phyloP scores from a whole-genome alignment of 495 filamentous ascomycete species.

The Podospora australis region DNA sequence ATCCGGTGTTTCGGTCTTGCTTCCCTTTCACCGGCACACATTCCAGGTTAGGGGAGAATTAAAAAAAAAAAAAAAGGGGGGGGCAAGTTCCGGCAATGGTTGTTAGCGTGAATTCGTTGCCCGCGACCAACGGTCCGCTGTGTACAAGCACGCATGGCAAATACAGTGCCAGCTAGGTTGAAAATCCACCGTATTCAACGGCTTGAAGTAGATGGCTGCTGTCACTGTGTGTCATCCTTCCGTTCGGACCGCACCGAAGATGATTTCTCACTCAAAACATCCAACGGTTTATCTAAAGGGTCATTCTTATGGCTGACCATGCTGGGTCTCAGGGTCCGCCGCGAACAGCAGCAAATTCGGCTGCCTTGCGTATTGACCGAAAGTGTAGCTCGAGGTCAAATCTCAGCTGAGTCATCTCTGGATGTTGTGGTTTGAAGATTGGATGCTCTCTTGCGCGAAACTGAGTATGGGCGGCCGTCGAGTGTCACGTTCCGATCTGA shows the following conservation, averaged over 20 bases:
- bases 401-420: constrained; percentile 15
- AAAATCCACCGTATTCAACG: background rate
- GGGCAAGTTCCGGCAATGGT: too few relatives aligned
- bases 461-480: background rate
- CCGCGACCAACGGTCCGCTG: too few relatives aligned
- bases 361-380: background rate
- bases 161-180: background rate
- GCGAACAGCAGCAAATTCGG: too few relatives aligned
- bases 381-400: constrained; percentile 4
- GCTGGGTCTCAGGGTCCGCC: too few relatives aligned
- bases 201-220: background rate
- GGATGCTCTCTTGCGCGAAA: too few relatives aligned
- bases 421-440: too few relatives aligned
- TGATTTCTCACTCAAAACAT: constrained; percentile 1
- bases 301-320: background rate
- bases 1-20: too few relatives aligned
- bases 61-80: too few relatives aligned
- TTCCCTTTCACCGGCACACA: too few relatives aligned
- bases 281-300: too few relatives aligned
- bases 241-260: constrained; percentile 15
- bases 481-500: background rate
- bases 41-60: too few relatives aligned
- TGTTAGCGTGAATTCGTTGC: too few relatives aligned
- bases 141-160: background rate
- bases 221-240: constrained; percentile 8